phyloP scores from a whole-genome alignment of 345 rosid species.

The Clarkia xantiana region DNA sequence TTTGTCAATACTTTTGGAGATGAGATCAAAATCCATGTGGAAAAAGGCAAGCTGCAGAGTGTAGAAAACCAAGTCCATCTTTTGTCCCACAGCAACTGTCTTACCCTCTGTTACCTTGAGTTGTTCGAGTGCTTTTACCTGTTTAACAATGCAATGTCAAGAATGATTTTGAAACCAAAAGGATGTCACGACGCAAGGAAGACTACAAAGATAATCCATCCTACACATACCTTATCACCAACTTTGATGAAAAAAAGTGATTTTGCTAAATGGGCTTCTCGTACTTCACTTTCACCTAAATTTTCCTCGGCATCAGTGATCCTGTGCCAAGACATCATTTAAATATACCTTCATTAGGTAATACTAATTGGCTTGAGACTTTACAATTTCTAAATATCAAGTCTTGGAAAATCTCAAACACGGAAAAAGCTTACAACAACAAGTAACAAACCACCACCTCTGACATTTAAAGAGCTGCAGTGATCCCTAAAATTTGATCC shows the following conservation, averaged over 20 bases:
- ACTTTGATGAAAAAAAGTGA: constrained; percentile 73
- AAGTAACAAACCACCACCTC: too few species aligned
- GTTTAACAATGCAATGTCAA: constrained; percentile 6
- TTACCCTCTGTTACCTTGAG: constrained; percentile 86
- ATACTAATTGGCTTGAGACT: too few species aligned
- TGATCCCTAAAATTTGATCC: too few species aligned
- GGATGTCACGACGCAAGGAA: background rate
- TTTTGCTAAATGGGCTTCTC: constrained; percentile 96
- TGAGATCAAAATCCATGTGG: constrained; percentile 92
- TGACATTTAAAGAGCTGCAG: too few species aligned
- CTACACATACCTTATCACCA: constrained; percentile 75
- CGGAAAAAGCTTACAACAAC: too few species aligned
- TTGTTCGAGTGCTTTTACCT: constrained; percentile 95
- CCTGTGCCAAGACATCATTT: constrained; percentile 25
- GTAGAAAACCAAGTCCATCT: constrained; percentile 89
- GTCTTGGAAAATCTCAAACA: too few species aligned
- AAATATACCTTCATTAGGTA: background rate
- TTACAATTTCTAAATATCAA: too few species aligned
- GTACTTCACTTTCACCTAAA: constrained; percentile 94
- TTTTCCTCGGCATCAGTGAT: constrained; percentile 98
- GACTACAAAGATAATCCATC: background rate
- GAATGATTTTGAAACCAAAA: constrained; percentile 1
- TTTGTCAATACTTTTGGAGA: constrained; percentile 91
- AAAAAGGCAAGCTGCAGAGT: constrained; percentile 79
- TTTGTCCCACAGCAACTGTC: constrained; percentile 97